A percentile compares a stretch with the other conserved stretches of the same genome.
phyloP scores from a whole-genome alignment of 2,329 filamentous ascomycete genomes.

The Fusarium nelsonii region DNA sequence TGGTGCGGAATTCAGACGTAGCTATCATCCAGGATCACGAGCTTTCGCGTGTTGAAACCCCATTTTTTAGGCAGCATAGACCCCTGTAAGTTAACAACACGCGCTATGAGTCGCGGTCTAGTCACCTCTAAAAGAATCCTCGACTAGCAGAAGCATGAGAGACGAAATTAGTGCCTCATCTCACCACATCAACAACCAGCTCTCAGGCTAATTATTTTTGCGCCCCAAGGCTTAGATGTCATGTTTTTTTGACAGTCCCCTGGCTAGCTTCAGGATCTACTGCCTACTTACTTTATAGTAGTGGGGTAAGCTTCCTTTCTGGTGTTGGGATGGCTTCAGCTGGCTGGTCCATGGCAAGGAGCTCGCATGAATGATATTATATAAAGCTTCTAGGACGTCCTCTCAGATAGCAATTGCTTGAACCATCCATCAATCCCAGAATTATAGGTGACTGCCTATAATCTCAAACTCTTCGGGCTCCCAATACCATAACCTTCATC shows the following conservation, averaged over 20 bases:
- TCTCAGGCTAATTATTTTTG: background rate
- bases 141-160: background rate
- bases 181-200: fast-evolving
- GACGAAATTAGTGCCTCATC: background rate
- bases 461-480: background rate
- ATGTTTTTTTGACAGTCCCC: background rate
- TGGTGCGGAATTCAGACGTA: background rate
- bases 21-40: constrained; percentile 33
- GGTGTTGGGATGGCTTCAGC: constrained; percentile 33
- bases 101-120: constrained; percentile 33
- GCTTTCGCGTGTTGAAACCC: constrained; percentile 42
- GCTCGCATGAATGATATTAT: constrained; percentile 1
- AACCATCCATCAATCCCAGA: background rate
- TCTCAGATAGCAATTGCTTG: background rate
- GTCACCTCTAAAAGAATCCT: background rate
- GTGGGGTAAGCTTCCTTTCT: constrained; percentile 9
- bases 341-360: background rate
- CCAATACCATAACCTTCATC: background rate
- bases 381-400: constrained; percentile 38
- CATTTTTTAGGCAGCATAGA: constrained; percentile 44
- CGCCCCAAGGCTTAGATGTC: background rate
- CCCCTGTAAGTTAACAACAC: constrained; percentile 29
- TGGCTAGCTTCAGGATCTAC: constrained; percentile 16
- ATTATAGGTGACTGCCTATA: background rate
- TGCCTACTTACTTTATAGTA: background rate